phyloP scores from a whole-genome alignment of 371 early-diverging fungal species.

The Aphelidium insulamus region DNA sequence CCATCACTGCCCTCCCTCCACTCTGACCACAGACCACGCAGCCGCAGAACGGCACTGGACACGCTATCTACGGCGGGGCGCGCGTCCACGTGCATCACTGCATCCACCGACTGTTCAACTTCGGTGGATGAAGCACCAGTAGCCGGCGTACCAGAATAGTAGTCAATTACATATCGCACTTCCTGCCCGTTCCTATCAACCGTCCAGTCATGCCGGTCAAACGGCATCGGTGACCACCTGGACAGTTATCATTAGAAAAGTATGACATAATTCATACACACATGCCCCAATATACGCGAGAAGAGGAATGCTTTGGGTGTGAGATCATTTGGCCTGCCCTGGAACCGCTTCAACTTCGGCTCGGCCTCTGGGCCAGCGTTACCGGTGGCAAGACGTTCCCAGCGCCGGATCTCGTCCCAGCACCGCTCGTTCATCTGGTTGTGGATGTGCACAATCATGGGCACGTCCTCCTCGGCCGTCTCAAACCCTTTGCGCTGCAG shows the following conservation, averaged over 20 bases:
- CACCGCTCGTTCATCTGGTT: conserved; percentile 89
- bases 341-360: conserved; percentile 56
- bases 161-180: conserved; percentile 86
- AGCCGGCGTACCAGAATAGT: conserved; percentile 74
- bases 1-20: too few relatives aligned
- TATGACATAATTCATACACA: not conserved
- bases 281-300: not conserved
- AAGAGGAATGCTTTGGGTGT: conserved; percentile 58
- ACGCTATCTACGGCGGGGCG: too few relatives aligned
- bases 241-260: not conserved
- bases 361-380: conserved; percentile 20
- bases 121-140: too few relatives aligned
- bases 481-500: conserved; percentile 81
- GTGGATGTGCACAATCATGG: conserved; percentile 87
- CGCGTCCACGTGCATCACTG: too few relatives aligned
- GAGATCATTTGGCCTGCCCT: conserved; percentile 53
- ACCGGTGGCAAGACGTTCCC: conserved; percentile 35
- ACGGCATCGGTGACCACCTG: conserved; percentile 39
- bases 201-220: conserved; percentile 94
- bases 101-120: too few relatives aligned
- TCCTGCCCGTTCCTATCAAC: conserved; percentile 79
- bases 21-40: too few relatives aligned
- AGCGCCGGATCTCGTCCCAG: conserved; percentile 78
- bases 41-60: too few relatives aligned
- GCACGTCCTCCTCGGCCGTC: conserved; percentile 67